phyloP scores from a whole-genome alignment of 1,284 basidiomycete species.

The Microbotryum violaceum region DNA sequence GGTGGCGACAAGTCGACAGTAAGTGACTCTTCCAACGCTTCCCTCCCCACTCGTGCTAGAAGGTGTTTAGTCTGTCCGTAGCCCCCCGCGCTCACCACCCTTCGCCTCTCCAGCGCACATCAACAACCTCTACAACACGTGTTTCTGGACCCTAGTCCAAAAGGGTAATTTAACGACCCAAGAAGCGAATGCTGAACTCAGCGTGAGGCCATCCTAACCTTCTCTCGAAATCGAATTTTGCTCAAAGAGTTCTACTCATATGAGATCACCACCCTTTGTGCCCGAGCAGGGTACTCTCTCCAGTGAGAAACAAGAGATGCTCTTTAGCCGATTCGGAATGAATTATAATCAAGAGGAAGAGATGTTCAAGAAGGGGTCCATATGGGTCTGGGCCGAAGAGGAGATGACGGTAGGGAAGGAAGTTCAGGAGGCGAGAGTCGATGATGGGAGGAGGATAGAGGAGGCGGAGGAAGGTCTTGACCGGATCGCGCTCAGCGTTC shows the following conservation, averaged over 20 bases:
- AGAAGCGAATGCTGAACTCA: conserved; percentile 71
- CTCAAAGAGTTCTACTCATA: neutral
- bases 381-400: conserved; percentile 60
- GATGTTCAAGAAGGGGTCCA: conserved; percentile 77
- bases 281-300: conserved; percentile 68
- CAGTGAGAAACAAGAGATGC: conserved; percentile 81
- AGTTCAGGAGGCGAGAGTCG: neutral
- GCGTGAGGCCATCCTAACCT: conserved; percentile 45
- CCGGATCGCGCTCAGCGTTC: neutral
- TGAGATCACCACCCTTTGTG: neutral
- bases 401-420: conserved; percentile 32
- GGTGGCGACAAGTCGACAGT: conserved; percentile 95
- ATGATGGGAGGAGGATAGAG: too few species aligned
- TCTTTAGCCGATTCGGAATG: conserved; percentile 70
- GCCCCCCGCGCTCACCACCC: too few species aligned
- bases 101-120: conserved; percentile 65
- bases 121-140: conserved; percentile 95
- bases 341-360: conserved; percentile 77
- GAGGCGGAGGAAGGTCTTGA: neutral
- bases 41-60: neutral
- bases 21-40: conserved; percentile 39
- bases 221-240: neutral
- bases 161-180: conserved; percentile 65
- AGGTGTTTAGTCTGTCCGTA: neutral
- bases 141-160: conserved; percentile 87